Conservation (phyloP, 2,329 filamentous ascomycete genomes). For the Coniochaeta prunicola region DNA sequence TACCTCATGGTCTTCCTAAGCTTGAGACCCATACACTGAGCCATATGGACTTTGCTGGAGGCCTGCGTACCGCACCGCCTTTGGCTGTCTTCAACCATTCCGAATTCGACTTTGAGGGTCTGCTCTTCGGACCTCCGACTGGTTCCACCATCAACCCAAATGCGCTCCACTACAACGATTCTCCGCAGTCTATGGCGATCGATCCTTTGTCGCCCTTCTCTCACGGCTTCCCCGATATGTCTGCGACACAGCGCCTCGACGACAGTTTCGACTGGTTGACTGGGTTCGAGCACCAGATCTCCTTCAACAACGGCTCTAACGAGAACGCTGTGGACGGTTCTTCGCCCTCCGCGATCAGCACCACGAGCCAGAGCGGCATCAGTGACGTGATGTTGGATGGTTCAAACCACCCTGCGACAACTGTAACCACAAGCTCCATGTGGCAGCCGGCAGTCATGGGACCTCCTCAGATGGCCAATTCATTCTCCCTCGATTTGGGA, state of each 20-base stretch:
- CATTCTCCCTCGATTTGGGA: slow-evolving; percentile 69
- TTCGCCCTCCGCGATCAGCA: slow-evolving; percentile 93
- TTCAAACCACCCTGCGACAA: slow-evolving; percentile 56
- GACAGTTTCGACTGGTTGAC: slow-evolving; percentile 77
- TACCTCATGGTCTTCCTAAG: slow-evolving; percentile 61
- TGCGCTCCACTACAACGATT: slow-evolving; percentile 77
- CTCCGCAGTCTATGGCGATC: slow-evolving; percentile 58
- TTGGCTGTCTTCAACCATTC: slow-evolving; percentile 49
- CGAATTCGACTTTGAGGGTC: slow-evolving; percentile 63
- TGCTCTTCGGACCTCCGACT: slow-evolving; percentile 63
- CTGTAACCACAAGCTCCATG: slow-evolving; percentile 48
- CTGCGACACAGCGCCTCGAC: slow-evolving; percentile 55
- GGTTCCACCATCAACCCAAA: slow-evolving; percentile 63
- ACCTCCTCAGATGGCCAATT: slow-evolving; percentile 59
- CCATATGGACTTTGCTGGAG: slow-evolving; percentile 55
- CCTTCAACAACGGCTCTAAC: slow-evolving; percentile 54
- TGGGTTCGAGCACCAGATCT: slow-evolving; percentile 72
- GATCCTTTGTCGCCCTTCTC: slow-evolving; percentile 56
- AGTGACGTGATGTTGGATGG: slow-evolving; percentile 90
- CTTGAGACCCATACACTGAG: slow-evolving; percentile 71
- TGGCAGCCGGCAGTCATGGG: slow-evolving; percentile 66
- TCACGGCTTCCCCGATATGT: slow-evolving; percentile 33
- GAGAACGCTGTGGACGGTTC: slow-evolving; percentile 86
- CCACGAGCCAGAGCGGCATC: slow-evolving; percentile 82
- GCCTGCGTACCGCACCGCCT: slow-evolving; percentile 71